phyloP scores from a whole-genome alignment of 1,284 basidiomycete species.

The Takashimella tepidaria region DNA sequence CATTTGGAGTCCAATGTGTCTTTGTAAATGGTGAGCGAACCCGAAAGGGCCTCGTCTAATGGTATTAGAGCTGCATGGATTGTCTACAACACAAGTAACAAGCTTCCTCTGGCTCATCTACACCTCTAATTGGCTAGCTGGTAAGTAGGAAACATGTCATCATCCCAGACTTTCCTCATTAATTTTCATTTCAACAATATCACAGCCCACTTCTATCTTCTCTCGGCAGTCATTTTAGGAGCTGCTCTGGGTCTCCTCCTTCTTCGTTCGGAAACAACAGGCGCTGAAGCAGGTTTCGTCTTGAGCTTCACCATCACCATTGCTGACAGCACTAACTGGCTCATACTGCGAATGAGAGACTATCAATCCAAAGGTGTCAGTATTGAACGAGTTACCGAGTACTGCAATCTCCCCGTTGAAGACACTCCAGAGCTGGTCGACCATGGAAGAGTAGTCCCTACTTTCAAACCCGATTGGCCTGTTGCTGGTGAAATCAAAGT shows the following conservation, averaged over 20 bases:
- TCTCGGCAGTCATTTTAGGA: constrained; percentile 17
- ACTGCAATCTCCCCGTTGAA: constrained; percentile 47
- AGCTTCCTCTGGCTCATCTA: constrained; percentile 16
- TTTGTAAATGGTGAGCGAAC: constrained; percentile 21
- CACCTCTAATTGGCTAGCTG: constrained; percentile 20
- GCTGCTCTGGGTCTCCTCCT: constrained; percentile 24
- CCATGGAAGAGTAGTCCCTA: neutral
- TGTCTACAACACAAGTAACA: constrained; percentile 26
- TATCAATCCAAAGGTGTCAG: constrained; percentile 40
- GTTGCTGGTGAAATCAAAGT: constrained; percentile 44
- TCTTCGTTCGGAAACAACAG: constrained; percentile 17
- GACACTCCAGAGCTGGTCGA: neutral
- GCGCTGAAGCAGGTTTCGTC: constrained; percentile 30
- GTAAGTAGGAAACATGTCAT: too few relatives aligned
- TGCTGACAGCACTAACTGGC: constrained; percentile 15
- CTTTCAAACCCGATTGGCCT: constrained; percentile 50
- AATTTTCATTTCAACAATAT: neutral
- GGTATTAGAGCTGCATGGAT: constrained; percentile 23
- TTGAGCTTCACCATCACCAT: constrained; percentile 25
- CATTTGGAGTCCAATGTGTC: constrained; percentile 27
- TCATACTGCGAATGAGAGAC: constrained; percentile 26
- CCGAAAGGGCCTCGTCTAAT: neutral
- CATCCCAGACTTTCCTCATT: too few relatives aligned
- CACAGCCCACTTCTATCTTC: neutral
- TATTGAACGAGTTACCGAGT: constrained; percentile 65